Evolutionary conservation across 306 rosid species (phyloP).

Genomic region (Lablab purpureus): DNA sequence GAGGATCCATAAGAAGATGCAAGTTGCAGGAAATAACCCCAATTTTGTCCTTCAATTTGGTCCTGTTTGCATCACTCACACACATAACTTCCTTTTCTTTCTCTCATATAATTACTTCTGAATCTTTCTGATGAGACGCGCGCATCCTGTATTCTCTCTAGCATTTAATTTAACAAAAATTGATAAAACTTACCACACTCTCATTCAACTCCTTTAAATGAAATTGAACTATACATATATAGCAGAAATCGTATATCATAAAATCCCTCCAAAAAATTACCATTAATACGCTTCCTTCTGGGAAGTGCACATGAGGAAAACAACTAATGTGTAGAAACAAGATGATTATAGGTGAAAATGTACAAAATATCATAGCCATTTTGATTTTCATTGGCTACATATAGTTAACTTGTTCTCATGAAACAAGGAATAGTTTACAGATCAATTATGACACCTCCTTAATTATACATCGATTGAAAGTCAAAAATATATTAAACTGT

Average conservation of each 20-base stretch:
- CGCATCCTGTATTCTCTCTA: not conserved
- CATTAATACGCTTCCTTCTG: too few species aligned
- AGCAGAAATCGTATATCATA: not conserved
- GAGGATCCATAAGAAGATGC: not conserved
- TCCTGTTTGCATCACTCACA: not conserved
- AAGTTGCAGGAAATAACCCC: constrained; percentile 22
- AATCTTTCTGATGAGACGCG: not conserved
- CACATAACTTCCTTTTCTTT: not conserved
- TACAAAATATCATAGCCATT: too few species aligned
- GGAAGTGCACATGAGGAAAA: too few species aligned
- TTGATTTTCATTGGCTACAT: too few species aligned
- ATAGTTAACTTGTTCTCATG: too few species aligned
- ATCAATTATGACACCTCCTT: not conserved
- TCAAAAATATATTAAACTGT: not conserved
- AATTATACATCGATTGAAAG: not conserved
- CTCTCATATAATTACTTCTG: not conserved
- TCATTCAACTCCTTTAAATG: not conserved
- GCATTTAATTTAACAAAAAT: not conserved
- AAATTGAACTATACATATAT: not conserved
- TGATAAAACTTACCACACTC: not conserved
- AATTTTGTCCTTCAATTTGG: constrained; percentile 20
- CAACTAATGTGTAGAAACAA: too few species aligned
- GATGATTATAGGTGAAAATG: too few species aligned
- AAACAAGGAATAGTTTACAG: not conserved
- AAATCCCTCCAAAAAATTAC: too few species aligned